Percentiles rank a stretch among this genome's conserved stretches.
These are phyloP conservation scores for Camelina neglecta DNA, from an alignment of 345 rosid genomes.

Conservation along the genomic window DNA sequence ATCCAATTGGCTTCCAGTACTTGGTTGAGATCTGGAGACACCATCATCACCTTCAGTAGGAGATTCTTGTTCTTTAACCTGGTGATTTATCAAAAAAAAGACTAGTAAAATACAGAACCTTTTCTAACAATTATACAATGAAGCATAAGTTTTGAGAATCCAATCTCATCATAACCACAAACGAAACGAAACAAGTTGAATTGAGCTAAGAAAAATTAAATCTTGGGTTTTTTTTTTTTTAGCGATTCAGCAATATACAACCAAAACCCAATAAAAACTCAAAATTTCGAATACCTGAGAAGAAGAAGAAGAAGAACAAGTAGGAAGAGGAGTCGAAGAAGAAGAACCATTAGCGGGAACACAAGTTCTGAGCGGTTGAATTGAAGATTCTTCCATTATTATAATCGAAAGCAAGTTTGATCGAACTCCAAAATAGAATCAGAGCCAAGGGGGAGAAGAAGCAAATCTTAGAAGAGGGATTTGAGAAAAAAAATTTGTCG, in stretches of 20 bases:
- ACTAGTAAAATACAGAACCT: neutral
- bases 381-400: slow-evolving; percentile 32
- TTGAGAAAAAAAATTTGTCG: slow-evolving; percentile 3
- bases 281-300: slow-evolving; percentile 37
- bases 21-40: slow-evolving; percentile 53
- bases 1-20: slow-evolving; percentile 53
- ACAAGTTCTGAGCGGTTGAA: neutral
- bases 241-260: neutral
- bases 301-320: slow-evolving; percentile 28
- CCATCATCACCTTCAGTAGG: slow-evolving; percentile 51
- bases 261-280: neutral
- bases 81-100: slow-evolving; percentile 18
- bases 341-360: slow-evolving; percentile 7
- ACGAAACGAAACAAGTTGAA: neutral
- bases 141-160: neutral
- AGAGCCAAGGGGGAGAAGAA: slow-evolving; percentile 14
- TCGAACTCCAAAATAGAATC: slow-evolving; percentile 28
- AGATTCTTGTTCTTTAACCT: slow-evolving; percentile 39
- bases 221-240: neutral
- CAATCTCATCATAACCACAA: neutral
- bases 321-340: neutral
- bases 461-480: slow-evolving; percentile 11
- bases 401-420: neutral
- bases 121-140: neutral
- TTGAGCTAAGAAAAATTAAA: neutral